Evolutionary conservation across 805 yeast species (phyloP).

Genomic region (Sugiyamaella smithiae): DNA sequence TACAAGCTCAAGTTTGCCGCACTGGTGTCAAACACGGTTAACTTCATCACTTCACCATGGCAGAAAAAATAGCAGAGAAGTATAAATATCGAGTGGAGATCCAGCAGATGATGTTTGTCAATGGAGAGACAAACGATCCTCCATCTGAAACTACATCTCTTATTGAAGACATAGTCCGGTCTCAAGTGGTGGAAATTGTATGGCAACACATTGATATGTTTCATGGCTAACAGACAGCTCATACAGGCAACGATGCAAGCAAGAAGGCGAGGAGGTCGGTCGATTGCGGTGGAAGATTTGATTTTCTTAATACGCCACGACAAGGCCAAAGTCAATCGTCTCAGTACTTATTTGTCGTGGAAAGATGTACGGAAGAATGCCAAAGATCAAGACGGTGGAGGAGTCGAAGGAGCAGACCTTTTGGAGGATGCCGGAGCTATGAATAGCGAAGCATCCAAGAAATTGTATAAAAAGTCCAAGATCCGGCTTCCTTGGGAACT

Average conservation of each 20-base stretch:
- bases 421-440: constrained; percentile 46
- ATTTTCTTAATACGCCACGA: constrained; percentile 91
- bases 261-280: constrained; percentile 71
- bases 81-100: constrained; percentile 87
- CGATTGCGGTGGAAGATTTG: constrained; percentile 88
- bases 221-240: constrained; percentile 31
- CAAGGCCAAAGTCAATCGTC: constrained; percentile 85
- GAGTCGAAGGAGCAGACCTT: constrained; percentile 52
- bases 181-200: constrained; percentile 85
- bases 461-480: constrained; percentile 64
- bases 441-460: constrained; percentile 39
- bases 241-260: constrained; percentile 78
- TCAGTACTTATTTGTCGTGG: constrained; percentile 92
- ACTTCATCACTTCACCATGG: constrained; percentile 1
- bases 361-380: constrained; percentile 90
- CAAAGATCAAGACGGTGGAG: constrained; percentile 63
- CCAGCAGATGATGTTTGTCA: constrained; percentile 97
- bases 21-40: background rate
- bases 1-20: background rate
- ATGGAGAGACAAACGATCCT: constrained; percentile 93
- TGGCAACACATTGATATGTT: constrained; percentile 4
- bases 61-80: constrained; percentile 20
- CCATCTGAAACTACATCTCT: constrained; percentile 89
- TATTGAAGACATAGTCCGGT: constrained; percentile 91
- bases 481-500: constrained; percentile 93